A percentile compares a stretch with the other conserved stretches of the same genome.
Conservation (phyloP, 1,139 yeast genomes). For the Candida sp. region DNA sequence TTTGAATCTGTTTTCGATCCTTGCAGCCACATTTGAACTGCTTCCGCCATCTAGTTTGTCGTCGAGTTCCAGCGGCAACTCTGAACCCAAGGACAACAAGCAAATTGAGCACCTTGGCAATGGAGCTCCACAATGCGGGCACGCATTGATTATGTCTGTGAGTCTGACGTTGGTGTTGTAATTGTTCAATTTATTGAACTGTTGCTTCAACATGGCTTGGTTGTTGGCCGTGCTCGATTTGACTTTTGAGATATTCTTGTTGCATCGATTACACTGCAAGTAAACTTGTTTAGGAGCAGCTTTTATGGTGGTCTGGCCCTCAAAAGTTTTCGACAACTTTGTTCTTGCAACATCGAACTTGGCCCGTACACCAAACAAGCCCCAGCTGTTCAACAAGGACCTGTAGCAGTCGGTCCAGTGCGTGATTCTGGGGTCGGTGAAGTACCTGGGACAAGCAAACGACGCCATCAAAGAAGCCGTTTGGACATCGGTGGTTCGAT, state of each 20-base stretch:
- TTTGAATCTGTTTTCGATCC: slow-evolving; percentile 45
- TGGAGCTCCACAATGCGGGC: slow-evolving; percentile 91
- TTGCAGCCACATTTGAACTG: slow-evolving; percentile 12
- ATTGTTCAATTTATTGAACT: slow-evolving; percentile 37
- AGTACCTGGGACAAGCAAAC: slow-evolving; percentile 85
- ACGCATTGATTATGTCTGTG: slow-evolving; percentile 41
- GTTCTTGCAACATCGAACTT: slow-evolving; percentile 83
- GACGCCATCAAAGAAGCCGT: slow-evolving; percentile 86
- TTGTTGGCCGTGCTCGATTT: slow-evolving; percentile 22
- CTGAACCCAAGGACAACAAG: slow-evolving; percentile 78
- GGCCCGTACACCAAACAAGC: slow-evolving; percentile 76
- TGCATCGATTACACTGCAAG: slow-evolving; percentile 83
- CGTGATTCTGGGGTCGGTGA: slow-evolving; percentile 69
- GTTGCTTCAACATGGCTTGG: slow-evolving; percentile 40
- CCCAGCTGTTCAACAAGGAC: slow-evolving; percentile 83
- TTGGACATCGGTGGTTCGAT: slow-evolving; percentile 90
- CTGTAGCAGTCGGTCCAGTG: slow-evolving; percentile 83
- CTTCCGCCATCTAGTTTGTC: slow-evolving; percentile 19
- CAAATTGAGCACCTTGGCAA: slow-evolving; percentile 93
- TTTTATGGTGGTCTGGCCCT: slow-evolving; percentile 51
- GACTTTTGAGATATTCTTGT: slow-evolving; percentile 60
- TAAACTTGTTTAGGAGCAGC: slow-evolving; percentile 76
- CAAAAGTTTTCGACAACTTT: slow-evolving; percentile 57
- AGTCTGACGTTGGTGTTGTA: slow-evolving; percentile 6
- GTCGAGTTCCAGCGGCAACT: slow-evolving; percentile 48